Percentiles rank a stretch among this genome's conserved stretches.
phyloP scores from a whole-genome alignment of 371 early-diverging fungal species.

The Mucor irregularis region DNA sequence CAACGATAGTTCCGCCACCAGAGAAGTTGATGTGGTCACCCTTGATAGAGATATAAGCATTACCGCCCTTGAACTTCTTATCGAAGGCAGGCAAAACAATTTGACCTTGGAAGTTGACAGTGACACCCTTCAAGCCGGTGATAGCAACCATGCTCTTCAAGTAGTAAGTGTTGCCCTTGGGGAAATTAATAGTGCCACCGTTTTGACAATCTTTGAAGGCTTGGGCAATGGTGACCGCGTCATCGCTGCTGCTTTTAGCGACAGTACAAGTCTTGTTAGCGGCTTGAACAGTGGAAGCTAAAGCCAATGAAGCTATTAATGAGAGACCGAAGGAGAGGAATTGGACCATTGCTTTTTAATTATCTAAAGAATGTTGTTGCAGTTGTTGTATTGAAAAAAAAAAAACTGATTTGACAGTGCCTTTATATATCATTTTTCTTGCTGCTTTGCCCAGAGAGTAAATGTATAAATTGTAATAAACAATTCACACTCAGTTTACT shows the following conservation, averaged over 20 bases:
- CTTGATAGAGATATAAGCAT: conserved; percentile 26
- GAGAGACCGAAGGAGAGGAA: conserved; percentile 3
- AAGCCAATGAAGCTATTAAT: conserved; percentile 9
- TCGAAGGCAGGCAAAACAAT: conserved; percentile 28
- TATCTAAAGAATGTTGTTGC: too few relatives aligned
- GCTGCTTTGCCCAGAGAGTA: too few relatives aligned
- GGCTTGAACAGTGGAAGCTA: conserved; percentile 13
- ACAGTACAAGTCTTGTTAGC: conserved; percentile 28
- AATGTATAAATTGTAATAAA: too few relatives aligned
- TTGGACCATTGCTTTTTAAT: background rate
- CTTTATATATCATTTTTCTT: background rate
- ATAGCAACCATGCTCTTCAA: conserved; percentile 22
- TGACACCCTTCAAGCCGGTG: conserved; percentile 24
- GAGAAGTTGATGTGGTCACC: conserved; percentile 29
- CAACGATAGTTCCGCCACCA: conserved; percentile 24
- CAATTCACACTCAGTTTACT: too few relatives aligned
- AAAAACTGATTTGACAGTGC: background rate
- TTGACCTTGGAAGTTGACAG: conserved; percentile 29
- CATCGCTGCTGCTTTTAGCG: conserved; percentile 24
- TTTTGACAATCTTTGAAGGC: conserved; percentile 34
- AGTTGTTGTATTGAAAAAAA: background rate
- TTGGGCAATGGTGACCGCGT: conserved; percentile 21
- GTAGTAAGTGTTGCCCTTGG: conserved; percentile 29
- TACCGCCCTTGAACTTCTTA: conserved; percentile 25
- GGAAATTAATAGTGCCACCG: conserved; percentile 37